phyloP scores from a whole-genome alignment of 257 asterid species.

The Linaria vulgaris region DNA sequence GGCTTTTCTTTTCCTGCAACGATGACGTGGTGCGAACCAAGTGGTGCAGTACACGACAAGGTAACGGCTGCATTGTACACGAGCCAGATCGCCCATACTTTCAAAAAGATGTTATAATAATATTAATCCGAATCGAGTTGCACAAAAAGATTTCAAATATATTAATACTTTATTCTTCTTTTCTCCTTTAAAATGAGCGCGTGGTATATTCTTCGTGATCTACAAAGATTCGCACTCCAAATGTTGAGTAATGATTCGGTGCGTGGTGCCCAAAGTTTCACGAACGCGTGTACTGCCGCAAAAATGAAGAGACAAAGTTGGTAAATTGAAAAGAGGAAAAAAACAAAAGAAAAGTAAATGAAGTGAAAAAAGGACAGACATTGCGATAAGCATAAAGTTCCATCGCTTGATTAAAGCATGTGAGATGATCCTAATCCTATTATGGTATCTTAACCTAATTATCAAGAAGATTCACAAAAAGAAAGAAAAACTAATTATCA shows the following conservation, averaged over 20 bases:
- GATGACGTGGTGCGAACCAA: constrained; percentile 23
- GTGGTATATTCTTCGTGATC: background rate
- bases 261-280: background rate
- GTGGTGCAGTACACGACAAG: constrained; percentile 25
- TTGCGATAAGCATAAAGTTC: background rate
- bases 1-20: too few relatives aligned
- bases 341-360: background rate
- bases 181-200: background rate
- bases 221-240: background rate
- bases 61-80: constrained; percentile 21
- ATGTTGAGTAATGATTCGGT: background rate
- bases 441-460: too few relatives aligned
- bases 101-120: background rate
- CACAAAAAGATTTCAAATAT: background rate
- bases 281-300: background rate
- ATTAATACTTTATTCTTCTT: too few relatives aligned
- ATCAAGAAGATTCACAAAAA: too few relatives aligned
- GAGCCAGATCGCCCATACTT: background rate
- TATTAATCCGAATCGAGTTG: background rate
- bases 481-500: too few relatives aligned
- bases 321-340: background rate
- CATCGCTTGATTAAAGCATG: background rate
- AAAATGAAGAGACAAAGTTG: background rate
- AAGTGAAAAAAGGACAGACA: background rate
- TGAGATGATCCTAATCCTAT: background rate